Evolutionary conservation across 495 filamentous ascomycete genomes (phyloP), one percentile per base, ranked within the genome.

Genomic region (Xylaria cubensis): DNA sequence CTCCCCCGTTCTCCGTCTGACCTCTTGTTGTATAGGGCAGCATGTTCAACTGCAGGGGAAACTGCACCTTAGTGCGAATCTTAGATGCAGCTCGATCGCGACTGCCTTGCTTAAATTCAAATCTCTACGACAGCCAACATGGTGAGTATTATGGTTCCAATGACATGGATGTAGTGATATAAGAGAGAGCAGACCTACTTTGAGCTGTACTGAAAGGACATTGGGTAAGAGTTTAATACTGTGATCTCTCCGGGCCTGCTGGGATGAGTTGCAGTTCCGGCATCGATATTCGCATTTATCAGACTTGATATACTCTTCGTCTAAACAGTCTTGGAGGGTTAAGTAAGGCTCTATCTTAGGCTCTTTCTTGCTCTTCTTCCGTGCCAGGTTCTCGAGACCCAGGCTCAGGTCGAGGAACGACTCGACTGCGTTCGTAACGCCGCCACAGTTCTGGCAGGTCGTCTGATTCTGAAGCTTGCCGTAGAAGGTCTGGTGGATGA

Each of bases 181-280:
- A 42, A 56, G 12, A 29, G 19, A 56, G 12, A 29, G 19, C 4
- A 32, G 13, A 66, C 82, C 51, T 81, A 94, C 93, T 89, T 97
- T 97, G 39, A 98, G 84, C 75, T 97, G 94, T 79, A 98, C 94
- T 68, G 92, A 92, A n/a, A 97, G 82, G 29, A 97, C 93, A 32
- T 93, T 93, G 0, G 94, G 94, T 46, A 97, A 83, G 71, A 88
- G 88, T 77, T 91, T 91, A 67, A 98, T 92, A 61, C 88, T 90
- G 39, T 96, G 85, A 73, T 94, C 92, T 79, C 96, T 93, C 29
- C 89, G 92, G 2, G 93, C 93, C 70, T 91, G 89, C 77, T 93
- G 88, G 13, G 86, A 88, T 26, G 88, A 89, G 63, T 86, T 85
- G 79, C 95, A 98, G 29, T 87, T 90, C 66, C 88, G 85, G 83